These are phyloP conservation scores for Tritrichomonas foetus DNA, from an alignment of 208 protist genomes.

Conservation along the genomic window DNA sequence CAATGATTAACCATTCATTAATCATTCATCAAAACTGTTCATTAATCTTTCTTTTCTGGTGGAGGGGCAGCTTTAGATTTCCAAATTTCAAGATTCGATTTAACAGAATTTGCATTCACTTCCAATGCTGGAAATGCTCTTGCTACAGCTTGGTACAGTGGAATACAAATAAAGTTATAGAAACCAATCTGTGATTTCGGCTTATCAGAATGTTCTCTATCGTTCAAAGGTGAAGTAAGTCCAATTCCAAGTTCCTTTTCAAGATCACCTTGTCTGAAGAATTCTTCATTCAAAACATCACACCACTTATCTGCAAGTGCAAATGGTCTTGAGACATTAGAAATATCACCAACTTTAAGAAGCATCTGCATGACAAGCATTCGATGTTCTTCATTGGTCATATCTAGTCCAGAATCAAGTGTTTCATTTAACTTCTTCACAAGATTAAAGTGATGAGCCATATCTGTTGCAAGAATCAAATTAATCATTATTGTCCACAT, in stretches of 20 bases:
- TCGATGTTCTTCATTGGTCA: background rate
- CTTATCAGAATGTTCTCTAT: background rate
- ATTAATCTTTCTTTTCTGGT: background rate
- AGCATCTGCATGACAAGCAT: background rate
- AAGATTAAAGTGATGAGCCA: conserved; percentile 55
- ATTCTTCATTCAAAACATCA: background rate
- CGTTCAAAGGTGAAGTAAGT: background rate
- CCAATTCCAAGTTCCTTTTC: background rate
- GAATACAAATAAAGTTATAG: background rate
- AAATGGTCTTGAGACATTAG: conserved; percentile 3
- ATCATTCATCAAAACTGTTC: background rate
- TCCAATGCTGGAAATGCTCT: background rate
- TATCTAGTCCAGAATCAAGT: background rate
- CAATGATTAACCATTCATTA: background rate
- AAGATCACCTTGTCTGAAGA: background rate
- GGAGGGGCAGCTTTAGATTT: background rate
- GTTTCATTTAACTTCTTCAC: background rate
- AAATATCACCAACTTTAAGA: background rate
- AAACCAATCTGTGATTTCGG: background rate
- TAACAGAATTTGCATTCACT: background rate
- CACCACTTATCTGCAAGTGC: background rate
- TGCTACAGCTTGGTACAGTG: background rate
- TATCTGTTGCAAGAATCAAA: conserved; percentile 60
- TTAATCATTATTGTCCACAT: conserved; percentile 55
- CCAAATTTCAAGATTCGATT: background rate